Conservation (phyloP, 2,329 filamentous ascomycete genomes). For the Aspergillus alliaceus region DNA sequence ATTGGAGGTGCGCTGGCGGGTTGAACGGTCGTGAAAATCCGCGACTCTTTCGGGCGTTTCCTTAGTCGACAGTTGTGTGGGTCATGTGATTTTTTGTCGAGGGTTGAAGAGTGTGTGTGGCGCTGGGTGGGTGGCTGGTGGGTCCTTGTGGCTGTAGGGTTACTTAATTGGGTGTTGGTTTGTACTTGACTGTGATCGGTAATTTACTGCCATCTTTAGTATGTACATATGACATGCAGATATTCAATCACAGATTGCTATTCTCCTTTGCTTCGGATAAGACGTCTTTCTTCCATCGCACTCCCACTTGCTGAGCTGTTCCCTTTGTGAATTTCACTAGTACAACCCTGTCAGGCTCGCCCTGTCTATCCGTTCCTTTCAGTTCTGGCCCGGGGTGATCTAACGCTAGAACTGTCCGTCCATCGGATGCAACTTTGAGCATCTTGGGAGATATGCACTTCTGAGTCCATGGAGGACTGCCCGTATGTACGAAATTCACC, state of each 20-base stretch:
- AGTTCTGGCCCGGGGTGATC: constrained; percentile 58
- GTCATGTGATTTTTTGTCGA: constrained; percentile 44
- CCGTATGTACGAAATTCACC: constrained; percentile 49
- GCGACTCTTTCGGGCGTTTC: constrained; percentile 25
- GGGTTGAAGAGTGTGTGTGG: constrained; percentile 16
- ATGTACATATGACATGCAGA: neutral
- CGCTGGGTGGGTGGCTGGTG: neutral
- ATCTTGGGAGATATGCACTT: constrained; percentile 49
- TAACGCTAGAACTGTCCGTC: constrained; percentile 53
- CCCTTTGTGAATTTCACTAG: constrained; percentile 58
- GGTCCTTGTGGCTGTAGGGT: neutral
- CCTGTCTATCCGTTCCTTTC: constrained; percentile 48
- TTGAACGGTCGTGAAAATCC: constrained; percentile 32
- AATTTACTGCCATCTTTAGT: neutral
- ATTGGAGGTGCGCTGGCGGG: constrained; percentile 29
- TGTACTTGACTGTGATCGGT: too few relatives aligned
- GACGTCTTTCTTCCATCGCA: constrained; percentile 51
- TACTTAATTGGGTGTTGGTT: neutral
- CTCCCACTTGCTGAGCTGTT: constrained; percentile 56
- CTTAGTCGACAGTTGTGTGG: constrained; percentile 36
- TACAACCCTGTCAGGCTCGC: constrained; percentile 57
- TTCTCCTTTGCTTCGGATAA: constrained; percentile 36
- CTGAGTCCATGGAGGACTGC: constrained; percentile 46
- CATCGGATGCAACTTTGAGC: constrained; percentile 43
- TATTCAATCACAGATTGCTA: constrained; percentile 28